These are phyloP conservation scores for Neofusicoccum sp. DNA, from an alignment of 2,329 filamentous ascomycete genomes.

Conservation along the genomic window DNA sequence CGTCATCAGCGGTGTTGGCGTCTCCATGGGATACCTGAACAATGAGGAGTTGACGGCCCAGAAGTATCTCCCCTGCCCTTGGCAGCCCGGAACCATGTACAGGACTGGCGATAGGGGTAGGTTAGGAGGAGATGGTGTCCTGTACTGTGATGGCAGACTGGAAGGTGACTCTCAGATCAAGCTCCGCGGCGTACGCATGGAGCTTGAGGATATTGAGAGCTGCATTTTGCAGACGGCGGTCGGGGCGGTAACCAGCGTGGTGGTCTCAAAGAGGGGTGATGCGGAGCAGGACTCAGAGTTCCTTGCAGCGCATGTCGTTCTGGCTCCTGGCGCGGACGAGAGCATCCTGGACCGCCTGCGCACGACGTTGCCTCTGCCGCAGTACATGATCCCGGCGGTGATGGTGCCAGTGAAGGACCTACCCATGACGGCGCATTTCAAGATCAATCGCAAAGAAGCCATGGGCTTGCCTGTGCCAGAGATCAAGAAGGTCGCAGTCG, in stretches of 20 bases:
- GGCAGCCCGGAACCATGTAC: constrained; percentile 7
- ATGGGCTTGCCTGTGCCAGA: neutral
- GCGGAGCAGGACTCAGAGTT: no score
- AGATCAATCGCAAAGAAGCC: constrained; percentile 15
- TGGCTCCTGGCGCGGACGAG: neutral
- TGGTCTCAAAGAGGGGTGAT: neutral
- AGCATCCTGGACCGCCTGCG: neutral
- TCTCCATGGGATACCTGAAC: constrained; percentile 13
- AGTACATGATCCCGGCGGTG: constrained; percentile 4
- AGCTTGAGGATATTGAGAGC: constrained; percentile 24
- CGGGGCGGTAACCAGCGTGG: neutral
- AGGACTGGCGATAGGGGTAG: constrained; percentile 18
- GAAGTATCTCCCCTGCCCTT: neutral
- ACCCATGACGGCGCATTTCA: constrained; percentile 4
- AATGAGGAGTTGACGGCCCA: neutral
- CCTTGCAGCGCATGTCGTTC: neutral
- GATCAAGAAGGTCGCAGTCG: no score
- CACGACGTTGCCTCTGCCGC: neutral
- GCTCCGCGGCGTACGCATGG: constrained; percentile 23
- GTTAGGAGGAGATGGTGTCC: constrained; percentile 13
- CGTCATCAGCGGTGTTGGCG: constrained; percentile 12
- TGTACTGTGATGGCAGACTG: constrained; percentile 23
- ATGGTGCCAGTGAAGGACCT: neutral
- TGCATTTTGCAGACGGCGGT: neutral
- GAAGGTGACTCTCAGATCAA: constrained; percentile 24